Evolutionary conservation across 2,329 filamentous ascomycete species (phyloP).

Genomic region (Aspergillus terreus): DNA sequence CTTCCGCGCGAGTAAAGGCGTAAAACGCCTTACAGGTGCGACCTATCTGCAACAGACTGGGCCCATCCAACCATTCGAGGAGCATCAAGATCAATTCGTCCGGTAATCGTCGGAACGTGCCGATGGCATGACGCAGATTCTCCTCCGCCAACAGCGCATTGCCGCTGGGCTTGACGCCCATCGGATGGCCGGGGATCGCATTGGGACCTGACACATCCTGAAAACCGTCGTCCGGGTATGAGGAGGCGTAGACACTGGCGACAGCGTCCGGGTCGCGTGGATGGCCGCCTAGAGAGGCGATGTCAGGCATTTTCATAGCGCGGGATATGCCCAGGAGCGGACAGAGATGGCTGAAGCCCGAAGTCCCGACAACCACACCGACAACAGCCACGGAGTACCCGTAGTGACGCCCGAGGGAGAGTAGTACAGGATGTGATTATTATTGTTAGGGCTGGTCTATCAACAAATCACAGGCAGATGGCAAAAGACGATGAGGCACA

Average conservation of each 20-base stretch:
- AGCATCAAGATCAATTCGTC: slow-evolving; percentile 77
- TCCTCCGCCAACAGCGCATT: slow-evolving; percentile 68
- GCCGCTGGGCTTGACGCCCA: slow-evolving; percentile 80
- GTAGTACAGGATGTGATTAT: slow-evolving; percentile 1
- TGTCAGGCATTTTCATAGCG: slow-evolving; percentile 28
- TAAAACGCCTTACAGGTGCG: slow-evolving; percentile 80
- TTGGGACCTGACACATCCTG: slow-evolving; percentile 43
- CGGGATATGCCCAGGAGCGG: too few relatives aligned
- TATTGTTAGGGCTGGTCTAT: not conserved
- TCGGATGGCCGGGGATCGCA: slow-evolving; percentile 71
- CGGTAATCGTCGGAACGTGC: slow-evolving; percentile 64
- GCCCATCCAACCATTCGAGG: slow-evolving; percentile 69
- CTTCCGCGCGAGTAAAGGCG: slow-evolving; percentile 78
- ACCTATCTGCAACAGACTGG: slow-evolving; percentile 62
- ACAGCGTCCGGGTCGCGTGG: slow-evolving; percentile 13
- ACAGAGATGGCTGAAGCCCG: too few relatives aligned
- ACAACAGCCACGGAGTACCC: too few relatives aligned
- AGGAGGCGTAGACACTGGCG: slow-evolving; percentile 3
- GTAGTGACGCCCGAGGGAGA: too few relatives aligned
- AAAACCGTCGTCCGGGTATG: slow-evolving; percentile 14
- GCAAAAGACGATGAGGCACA: slow-evolving; percentile 6
- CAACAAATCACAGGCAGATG: slow-evolving; percentile 7
- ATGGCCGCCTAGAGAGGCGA: slow-evolving; percentile 25
- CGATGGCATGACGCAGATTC: slow-evolving; percentile 65
- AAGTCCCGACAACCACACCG: too few relatives aligned